Evolutionary conservation across 1,284 basidiomycete genomes (phyloP), one percentile per base, ranked within the genome.

Genomic region (Tylopilus sp.): DNA sequence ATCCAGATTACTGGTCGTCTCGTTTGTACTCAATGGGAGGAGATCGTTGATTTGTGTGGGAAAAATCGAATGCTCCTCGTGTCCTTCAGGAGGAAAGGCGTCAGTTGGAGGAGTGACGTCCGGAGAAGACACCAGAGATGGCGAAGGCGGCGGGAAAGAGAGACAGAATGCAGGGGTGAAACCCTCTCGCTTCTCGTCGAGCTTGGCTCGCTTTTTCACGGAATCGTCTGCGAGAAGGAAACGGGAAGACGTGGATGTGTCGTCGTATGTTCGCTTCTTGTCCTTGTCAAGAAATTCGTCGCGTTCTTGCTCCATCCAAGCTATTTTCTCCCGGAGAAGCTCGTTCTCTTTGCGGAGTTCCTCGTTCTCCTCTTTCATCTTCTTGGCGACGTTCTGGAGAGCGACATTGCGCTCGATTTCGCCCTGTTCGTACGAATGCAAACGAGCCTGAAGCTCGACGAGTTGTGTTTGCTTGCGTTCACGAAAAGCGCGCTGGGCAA

Each of bases 391-490:
- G 54, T 83, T 86, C 69, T 94, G 92, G 22, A 95, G 76, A 41
- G 90, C 88, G 45, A 94, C 84, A 65, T 91, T 94, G 48, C 91
- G 86, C 69, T 94, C 90, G 43, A 94, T 87, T 69, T 94, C 92
- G 36, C 92, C 91, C 61, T 92, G 89, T 69, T 95, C 92, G 64
- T 93, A 94, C 36, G 84, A 83, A 58, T 90, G 85, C 46, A 95
- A 77, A 42, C 92, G 87, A 56, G 91, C 89, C 72, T 95, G 92
- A 31, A 95, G 81, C 49, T 94, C 92, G n/a, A 86, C 83, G 39
- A 95, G 85, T 65, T 94, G 93, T 24, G 89, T 88, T 66, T 94
- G 92, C 68, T 92, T 92, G 54, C 93, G 84, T 64, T 94, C 93
- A 35, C 93, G 83, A 71, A 95, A 94, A 5, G 93, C 92, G 41